Conservation (phyloP, 2,329 filamentous ascomycete genomes). For the Nemania diffusa region DNA sequence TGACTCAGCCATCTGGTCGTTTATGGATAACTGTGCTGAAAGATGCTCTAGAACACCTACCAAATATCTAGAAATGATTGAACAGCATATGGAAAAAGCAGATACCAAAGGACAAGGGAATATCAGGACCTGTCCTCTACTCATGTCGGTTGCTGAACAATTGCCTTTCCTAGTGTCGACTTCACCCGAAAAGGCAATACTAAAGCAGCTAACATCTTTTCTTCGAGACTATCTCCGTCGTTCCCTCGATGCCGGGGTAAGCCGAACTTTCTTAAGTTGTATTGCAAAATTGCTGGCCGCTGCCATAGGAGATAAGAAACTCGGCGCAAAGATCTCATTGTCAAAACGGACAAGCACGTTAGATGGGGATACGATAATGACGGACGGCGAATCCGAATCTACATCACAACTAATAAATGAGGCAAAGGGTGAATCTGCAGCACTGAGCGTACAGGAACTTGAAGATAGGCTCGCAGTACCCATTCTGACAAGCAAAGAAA, state of each 20-base stretch:
- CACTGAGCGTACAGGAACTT: conserved; percentile 56
- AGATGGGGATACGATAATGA: conserved; percentile 12
- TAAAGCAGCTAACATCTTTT: conserved; percentile 65
- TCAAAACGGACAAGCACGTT: conserved; percentile 30
- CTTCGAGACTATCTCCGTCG: conserved; percentile 67
- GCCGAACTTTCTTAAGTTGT: conserved; percentile 55
- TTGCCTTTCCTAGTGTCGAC: conserved; percentile 73
- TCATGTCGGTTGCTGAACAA: conserved; percentile 79
- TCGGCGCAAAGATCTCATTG: conserved; percentile 48
- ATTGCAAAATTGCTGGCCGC: conserved; percentile 56
- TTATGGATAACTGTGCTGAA: conserved; percentile 84
- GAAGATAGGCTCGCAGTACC: conserved; percentile 63
- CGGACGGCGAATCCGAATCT: conserved; percentile 6
- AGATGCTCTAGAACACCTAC: conserved; percentile 80
- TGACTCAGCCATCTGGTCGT: conserved; percentile 65
- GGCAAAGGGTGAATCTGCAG: conserved; percentile 11
- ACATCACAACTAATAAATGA: conserved; percentile 18
- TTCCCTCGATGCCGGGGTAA: conserved; percentile 64
- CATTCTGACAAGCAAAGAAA: conserved; percentile 60
- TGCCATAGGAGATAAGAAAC: conserved; percentile 52
- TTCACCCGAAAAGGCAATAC: conserved; percentile 53
- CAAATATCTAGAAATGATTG: conserved; percentile 80
- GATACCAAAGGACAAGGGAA: conserved; percentile 45
- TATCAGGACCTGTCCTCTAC: conserved; percentile 67
- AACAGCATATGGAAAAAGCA: conserved; percentile 50